Conservation (phyloP, 257 asterid genomes). For the Nicotiana paniculata region DNA sequence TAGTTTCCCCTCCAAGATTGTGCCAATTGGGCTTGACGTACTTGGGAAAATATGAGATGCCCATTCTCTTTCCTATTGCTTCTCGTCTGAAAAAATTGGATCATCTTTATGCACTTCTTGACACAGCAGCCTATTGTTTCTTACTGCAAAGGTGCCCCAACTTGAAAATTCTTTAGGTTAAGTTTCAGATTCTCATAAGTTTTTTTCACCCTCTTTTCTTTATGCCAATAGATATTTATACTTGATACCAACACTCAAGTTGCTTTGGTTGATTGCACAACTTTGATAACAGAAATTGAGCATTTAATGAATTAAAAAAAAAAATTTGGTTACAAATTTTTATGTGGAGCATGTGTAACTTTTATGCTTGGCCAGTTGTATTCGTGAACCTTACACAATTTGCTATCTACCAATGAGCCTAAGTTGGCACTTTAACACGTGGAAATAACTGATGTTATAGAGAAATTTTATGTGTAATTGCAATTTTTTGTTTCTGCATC, state of each 20-base stretch:
- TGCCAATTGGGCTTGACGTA: constrained; percentile 57
- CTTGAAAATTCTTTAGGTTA: constrained; percentile 76
- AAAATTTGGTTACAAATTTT: not conserved
- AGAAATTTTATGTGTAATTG: not conserved
- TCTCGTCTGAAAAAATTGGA: constrained; percentile 62
- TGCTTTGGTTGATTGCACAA: not conserved
- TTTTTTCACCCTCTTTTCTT: not conserved
- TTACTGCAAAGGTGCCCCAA: constrained; percentile 61
- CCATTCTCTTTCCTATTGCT: constrained; percentile 57
- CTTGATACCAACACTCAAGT: not conserved
- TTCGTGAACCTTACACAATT: not conserved
- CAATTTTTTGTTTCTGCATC: not conserved
- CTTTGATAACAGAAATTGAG: not conserved
- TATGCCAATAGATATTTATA: too few species aligned
- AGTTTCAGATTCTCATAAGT: not conserved
- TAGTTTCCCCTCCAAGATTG: constrained; percentile 45
- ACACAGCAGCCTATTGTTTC: constrained; percentile 74
- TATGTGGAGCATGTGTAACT: not conserved
- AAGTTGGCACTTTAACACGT: not conserved
- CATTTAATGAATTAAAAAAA: not conserved
- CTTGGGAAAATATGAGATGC: constrained; percentile 57
- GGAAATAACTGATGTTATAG: not conserved
- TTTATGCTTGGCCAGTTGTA: not conserved
- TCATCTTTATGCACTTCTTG: constrained; percentile 75
- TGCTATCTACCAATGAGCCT: not conserved